Base-by-base conservation (phyloP, 2,329 filamentous ascomycete genomes). In the Thielaviopsis cerberus region DNA sequence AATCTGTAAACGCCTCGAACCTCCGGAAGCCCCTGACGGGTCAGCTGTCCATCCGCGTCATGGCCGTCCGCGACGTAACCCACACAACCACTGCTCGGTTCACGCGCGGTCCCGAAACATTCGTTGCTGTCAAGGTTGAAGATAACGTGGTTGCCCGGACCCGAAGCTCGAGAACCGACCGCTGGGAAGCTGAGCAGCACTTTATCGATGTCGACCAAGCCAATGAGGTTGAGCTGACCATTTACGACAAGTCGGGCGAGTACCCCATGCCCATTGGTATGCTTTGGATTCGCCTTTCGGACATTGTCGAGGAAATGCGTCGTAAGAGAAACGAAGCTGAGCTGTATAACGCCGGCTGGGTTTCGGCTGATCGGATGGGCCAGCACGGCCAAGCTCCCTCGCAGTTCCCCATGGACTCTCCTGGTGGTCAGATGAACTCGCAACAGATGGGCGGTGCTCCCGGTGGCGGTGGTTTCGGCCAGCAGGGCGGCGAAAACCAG, bases 281-380 rank as follows among this genome's bases (percentile, higher is more conserved):
- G 77, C 78, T 97, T 15, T 98, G 92, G 92, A 83, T 98, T 60
- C 80, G 92, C 61, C 91, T 98, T 67, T 94, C 92, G 17, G 92
- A 98, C 69, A 94, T 98, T 63, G 88, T 89, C 1, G 92, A 98
- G 68, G 92, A 98, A 71, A 91, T 98, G 78, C 85, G 92, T 67
- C 83, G 90, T 62, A 97, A 97, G 77, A 94, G 86, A 73, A 94
- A 98, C 62, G 92, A 98, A 72, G 86, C 88, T 15, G 92, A 98
- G 68, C 87, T 96, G 68, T 94, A 90, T 69, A 86, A 83, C 66
- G 89, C 88, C 51, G 92, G 91, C 57, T 98, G 92, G 92, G 91
- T 96, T 57, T 95, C 92, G 63, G 92, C 92, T 56, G 92, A 97
- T 69, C 87, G 91, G 67, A 94, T 97, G 87, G 86, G 81, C 53